phyloP scores from a whole-genome alignment of 306 rosid species.

The Inga leiocalycina region DNA sequence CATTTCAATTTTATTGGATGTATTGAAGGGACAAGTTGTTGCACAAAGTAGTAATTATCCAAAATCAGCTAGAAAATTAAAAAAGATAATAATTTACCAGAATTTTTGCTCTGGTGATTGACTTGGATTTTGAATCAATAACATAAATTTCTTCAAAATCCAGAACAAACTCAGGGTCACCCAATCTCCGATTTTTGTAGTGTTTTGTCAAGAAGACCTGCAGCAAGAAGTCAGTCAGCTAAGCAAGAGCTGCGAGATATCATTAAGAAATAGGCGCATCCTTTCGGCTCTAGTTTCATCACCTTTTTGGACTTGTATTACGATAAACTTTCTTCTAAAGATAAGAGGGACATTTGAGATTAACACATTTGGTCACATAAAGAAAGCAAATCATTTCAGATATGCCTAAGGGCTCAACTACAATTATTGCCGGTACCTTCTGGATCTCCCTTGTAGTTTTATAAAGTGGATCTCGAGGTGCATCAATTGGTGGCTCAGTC shows the following conservation, averaged over 20 bases:
- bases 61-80: constrained; percentile 19
- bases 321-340: neutral
- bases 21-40: neutral
- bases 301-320: neutral
- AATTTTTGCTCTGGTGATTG: constrained; percentile 86
- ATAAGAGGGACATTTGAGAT: neutral
- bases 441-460: constrained; percentile 72
- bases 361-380: neutral
- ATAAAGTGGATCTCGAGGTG: constrained; percentile 89
- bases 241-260: constrained; percentile 10
- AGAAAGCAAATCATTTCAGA: neutral
- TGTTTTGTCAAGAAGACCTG: constrained; percentile 93
- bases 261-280: constrained; percentile 9
- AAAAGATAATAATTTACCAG: constrained; percentile 52
- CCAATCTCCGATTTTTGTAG: constrained; percentile 74
- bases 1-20: neutral
- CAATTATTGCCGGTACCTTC: constrained; percentile 56
- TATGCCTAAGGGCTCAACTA: constrained; percentile 14
- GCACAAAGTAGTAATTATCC: constrained; percentile 16
- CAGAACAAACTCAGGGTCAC: constrained; percentile 83
- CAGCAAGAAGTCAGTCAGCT: constrained; percentile 22
- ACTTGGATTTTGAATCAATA: constrained; percentile 84
- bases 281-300: neutral
- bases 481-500: constrained; percentile 93
- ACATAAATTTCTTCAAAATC: constrained; percentile 95